phyloP scores from a whole-genome alignment of 2,329 filamentous ascomycete species.

The Xylariaceae sp. region DNA sequence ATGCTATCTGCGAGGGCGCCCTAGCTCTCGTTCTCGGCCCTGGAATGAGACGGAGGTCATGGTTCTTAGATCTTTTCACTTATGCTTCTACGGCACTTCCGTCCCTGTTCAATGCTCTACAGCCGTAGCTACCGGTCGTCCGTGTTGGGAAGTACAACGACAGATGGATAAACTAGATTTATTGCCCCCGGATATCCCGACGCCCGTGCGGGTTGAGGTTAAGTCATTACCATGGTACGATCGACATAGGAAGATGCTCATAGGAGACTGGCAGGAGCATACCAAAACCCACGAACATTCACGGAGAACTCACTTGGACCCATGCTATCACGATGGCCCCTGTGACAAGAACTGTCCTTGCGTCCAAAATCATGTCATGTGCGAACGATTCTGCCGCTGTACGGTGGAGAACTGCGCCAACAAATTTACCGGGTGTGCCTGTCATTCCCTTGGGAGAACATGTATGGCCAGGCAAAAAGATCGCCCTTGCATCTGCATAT shows the following conservation, averaged over 20 bases:
- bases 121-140: conserved; percentile 44
- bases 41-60: conserved; percentile 48
- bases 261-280: conserved; percentile 51
- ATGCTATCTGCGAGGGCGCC: conserved; percentile 39
- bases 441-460: conserved; percentile 53
- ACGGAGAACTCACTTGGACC: conserved; percentile 52
- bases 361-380: conserved; percentile 55
- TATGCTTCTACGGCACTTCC: conserved; percentile 39
- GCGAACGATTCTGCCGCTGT: conserved; percentile 67
- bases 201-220: conserved; percentile 31
- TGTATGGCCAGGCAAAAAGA: conserved; percentile 53
- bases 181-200: conserved; percentile 26
- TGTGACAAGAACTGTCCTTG: conserved; percentile 62
- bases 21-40: conserved; percentile 30
- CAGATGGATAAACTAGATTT: conserved; percentile 39
- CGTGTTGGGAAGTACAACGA: conserved; percentile 47
- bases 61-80: conserved; percentile 43
- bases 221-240: conserved; percentile 52
- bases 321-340: conserved; percentile 64
- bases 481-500: conserved; percentile 62
- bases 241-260: conserved; percentile 48
- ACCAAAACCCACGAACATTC: conserved; percentile 52
- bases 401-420: conserved; percentile 53
- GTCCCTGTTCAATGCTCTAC: conserved; percentile 45
- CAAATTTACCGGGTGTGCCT: conserved; percentile 63